phyloP scores from a whole-genome alignment of 345 rosid genomes.

The rapeseed (Brassica napus) region DNA sequence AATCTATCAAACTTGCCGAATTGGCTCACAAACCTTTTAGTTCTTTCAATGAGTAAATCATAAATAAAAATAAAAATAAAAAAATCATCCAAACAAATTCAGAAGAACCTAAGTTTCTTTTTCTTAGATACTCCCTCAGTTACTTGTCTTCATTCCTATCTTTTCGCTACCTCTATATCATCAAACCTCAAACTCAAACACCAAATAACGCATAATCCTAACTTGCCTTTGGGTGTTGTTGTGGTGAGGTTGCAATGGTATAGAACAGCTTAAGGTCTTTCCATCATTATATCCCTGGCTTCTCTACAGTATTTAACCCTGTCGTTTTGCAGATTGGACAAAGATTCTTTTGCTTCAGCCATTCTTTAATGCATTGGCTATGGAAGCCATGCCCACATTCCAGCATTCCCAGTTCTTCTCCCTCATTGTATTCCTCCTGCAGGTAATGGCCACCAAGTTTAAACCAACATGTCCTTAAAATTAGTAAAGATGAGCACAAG shows the following conservation, averaged over 20 bases:
- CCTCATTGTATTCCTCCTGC: slow-evolving; percentile 75
- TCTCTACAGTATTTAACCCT: slow-evolving; percentile 52
- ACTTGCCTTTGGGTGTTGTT: background rate
- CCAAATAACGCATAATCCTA: background rate
- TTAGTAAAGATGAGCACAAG: background rate
- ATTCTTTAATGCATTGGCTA: slow-evolving; percentile 62
- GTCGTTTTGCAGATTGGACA: slow-evolving; percentile 89
- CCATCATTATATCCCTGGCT: slow-evolving; percentile 20
- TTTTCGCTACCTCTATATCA: slow-evolving; percentile 3
- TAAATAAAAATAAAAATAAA: background rate
- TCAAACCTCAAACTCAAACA: slow-evolving; percentile 21
- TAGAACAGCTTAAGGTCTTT: slow-evolving; percentile 6
- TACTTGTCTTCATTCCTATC: slow-evolving; percentile 23
- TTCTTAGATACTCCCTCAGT: background rate
- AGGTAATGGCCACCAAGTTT: slow-evolving; percentile 1
- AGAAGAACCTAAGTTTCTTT: slow-evolving; percentile 10
- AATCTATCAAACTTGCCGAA: slow-evolving; percentile 24
- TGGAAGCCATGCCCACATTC: slow-evolving; percentile 89
- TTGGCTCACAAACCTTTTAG: slow-evolving; percentile 10
- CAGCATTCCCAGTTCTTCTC: slow-evolving; percentile 66
- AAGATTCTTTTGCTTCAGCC: slow-evolving; percentile 77
- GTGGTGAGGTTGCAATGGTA: slow-evolving; percentile 22
- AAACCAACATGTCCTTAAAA: background rate
- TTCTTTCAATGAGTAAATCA: background rate
- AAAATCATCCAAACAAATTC: slow-evolving; percentile 25